phyloP scores from a whole-genome alignment of 2,329 filamentous ascomycete species.

The Ciborinia camelliae region DNA sequence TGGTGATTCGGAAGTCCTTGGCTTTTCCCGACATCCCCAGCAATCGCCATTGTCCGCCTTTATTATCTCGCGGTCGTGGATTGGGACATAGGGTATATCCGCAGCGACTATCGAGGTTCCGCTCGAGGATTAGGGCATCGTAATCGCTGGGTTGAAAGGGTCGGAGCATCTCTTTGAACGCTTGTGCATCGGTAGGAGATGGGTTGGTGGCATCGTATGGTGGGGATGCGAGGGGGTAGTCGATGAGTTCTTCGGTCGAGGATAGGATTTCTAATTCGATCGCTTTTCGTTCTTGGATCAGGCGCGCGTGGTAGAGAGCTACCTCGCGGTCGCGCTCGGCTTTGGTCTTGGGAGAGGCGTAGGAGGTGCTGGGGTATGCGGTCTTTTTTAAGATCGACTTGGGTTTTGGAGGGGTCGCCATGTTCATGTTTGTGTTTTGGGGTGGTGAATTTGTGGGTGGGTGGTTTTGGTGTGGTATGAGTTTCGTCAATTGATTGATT shows the following conservation, averaged over 20 bases:
- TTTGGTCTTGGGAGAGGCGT: constrained; percentile 41
- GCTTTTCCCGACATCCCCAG: constrained; percentile 48
- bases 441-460: background rate
- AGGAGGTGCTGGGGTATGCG: constrained; percentile 39
- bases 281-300: constrained; percentile 79
- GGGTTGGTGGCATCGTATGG: constrained; percentile 50
- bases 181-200: constrained; percentile 55
- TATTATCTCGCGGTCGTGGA: constrained; percentile 54
- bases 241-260: constrained; percentile 59
- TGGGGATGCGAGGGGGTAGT: constrained; percentile 40
- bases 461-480: too few species aligned
- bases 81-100: constrained; percentile 78
- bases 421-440: constrained; percentile 17
- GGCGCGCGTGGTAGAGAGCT: constrained; percentile 76
- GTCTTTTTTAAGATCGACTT: constrained; percentile 63
- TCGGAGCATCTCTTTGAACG: constrained; percentile 64
- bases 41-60: constrained; percentile 65
- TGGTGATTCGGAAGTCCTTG: constrained; percentile 64
- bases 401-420: constrained; percentile 30
- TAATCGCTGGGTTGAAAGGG: constrained; percentile 86
- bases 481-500: constrained; percentile 1
- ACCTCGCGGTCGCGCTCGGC: constrained; percentile 53
- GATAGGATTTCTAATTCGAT: constrained; percentile 71
- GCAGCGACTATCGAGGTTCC: constrained; percentile 77
- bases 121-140: constrained; percentile 82